Evolutionary conservation across 2,329 filamentous ascomycete genomes (phyloP).

Genomic region (Clonostachys byssicola): DNA sequence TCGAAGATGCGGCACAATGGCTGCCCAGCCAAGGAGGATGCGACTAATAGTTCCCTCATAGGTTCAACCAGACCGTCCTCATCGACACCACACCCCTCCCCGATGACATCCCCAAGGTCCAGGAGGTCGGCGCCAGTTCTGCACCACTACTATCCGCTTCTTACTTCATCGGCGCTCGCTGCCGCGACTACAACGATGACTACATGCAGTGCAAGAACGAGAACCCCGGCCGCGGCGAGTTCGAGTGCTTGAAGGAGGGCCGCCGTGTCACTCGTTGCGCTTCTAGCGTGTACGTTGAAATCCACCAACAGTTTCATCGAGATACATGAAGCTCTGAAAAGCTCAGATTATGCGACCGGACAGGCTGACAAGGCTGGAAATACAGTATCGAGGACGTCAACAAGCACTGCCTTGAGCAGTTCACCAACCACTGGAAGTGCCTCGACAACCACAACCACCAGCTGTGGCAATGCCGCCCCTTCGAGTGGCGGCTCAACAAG

Average conservation of each 20-base stretch:
- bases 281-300: conserved; percentile 77
- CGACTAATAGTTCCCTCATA: conserved; percentile 29
- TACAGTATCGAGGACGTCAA: conserved; percentile 88
- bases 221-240: conserved; percentile 82
- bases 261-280: conserved; percentile 95
- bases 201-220: conserved; percentile 99
- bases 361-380: background rate
- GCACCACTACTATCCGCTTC: conserved; percentile 87
- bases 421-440: conserved; percentile 92
- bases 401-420: conserved; percentile 86
- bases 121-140: conserved; percentile 89
- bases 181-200: conserved; percentile 95
- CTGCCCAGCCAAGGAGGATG: conserved; percentile 18
- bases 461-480: conserved; percentile 87
- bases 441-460: conserved; percentile 98
- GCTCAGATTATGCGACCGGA: background rate
- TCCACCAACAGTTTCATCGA: background rate
- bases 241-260: conserved; percentile 94
- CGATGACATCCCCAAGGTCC: conserved; percentile 83
- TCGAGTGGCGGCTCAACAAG: conserved; percentile 87
- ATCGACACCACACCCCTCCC: conserved; percentile 96
- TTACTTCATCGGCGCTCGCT: conserved; percentile 96
- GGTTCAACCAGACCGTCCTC: conserved; percentile 92
- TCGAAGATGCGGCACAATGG: background rate
- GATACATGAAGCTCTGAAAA: background rate